Evolutionary conservation across 768 basidiomycete species (phyloP), one percentile per base, ranked within the genome.

Genomic region (Suillus clintonianus): DNA sequence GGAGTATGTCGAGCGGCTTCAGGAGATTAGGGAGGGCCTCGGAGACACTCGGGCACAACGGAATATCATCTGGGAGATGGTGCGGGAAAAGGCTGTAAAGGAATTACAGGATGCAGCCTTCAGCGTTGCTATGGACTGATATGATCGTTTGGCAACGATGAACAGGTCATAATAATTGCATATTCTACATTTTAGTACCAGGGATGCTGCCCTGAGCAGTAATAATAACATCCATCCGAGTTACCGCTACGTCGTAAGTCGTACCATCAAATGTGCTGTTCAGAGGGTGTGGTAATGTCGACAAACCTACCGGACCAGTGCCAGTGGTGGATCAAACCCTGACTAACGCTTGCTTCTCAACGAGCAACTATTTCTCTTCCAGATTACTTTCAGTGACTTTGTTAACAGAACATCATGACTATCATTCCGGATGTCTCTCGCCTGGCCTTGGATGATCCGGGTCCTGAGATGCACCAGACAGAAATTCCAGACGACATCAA

Each of bases 1-100:
- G 51, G 94, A 95, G 74, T 95, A 95, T 71, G 87, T 90, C 6
- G 93, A 94, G 70, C 85, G 93, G 32, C 76, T 95, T 60, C 86
- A 91, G 69, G 94, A 95, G 73, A 91, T 95, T 60, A 78, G 94
- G 60, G 92, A 95, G 67, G 86, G 87, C 3, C 74, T 95, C 61
- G 94, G 94, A 6, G 88, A 91, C 67, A 84, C 90, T 36, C 80
- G 87, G 61, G 83, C 84, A 2, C 91, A 93, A 71, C 81, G 92
- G 61, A 83, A 89, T 71, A 80, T 82, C 11, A 82, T 95, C 22
- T 95, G 94, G 94, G 83, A 87, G 63, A 75, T 88, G 72, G 88
- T 93, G 59, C 85, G 93, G 63, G 86, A 89, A 74, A 83, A 85
- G 63, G 91, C 91, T 14, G 78, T 94, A 24, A 84, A 85, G 65